Evolutionary conservation across 495 filamentous ascomycete species (phyloP).

Genomic region (Xanthoparmelia taractica): DNA sequence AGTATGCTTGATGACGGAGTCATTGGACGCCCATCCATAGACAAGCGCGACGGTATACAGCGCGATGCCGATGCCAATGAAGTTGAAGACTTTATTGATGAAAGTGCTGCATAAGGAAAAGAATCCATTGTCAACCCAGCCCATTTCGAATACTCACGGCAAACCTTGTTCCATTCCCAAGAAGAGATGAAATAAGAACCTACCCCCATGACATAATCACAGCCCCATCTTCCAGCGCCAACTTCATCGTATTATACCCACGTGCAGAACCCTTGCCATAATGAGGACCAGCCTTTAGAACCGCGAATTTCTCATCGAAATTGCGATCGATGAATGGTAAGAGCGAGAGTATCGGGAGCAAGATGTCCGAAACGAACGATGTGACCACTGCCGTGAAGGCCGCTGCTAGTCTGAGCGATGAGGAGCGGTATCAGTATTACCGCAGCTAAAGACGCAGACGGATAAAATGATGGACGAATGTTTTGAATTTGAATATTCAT

Average conservation of each 20-base stretch:
- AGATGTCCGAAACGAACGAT: constrained; percentile 63
- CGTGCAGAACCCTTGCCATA: constrained; percentile 29
- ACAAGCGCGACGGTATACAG: constrained; percentile 59
- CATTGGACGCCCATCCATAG: constrained; percentile 53
- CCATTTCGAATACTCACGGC: background rate
- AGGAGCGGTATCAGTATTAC: background rate
- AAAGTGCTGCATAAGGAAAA: constrained; percentile 43
- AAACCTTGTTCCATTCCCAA: background rate
- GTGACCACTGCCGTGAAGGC: constrained; percentile 67
- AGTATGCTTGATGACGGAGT: constrained; percentile 63
- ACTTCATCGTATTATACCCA: constrained; percentile 61
- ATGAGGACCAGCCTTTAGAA: constrained; percentile 50
- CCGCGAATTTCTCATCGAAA: constrained; percentile 68
- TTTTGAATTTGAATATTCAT: no score
- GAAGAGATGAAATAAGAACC: background rate
- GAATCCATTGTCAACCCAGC: background rate
- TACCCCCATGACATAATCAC: constrained; percentile 66
- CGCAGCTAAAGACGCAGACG: background rate
- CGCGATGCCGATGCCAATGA: constrained; percentile 56
- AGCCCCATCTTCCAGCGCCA: constrained; percentile 63
- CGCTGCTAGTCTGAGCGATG: constrained; percentile 47
- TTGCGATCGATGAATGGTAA: constrained; percentile 63
- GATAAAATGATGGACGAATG: no score
- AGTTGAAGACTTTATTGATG: constrained; percentile 57
- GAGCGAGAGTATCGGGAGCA: constrained; percentile 61